Evolutionary conservation across 352 stramenopile species (phyloP), one percentile per base, ranked within the genome.

Genomic region (Phytophthora sansomeana): DNA sequence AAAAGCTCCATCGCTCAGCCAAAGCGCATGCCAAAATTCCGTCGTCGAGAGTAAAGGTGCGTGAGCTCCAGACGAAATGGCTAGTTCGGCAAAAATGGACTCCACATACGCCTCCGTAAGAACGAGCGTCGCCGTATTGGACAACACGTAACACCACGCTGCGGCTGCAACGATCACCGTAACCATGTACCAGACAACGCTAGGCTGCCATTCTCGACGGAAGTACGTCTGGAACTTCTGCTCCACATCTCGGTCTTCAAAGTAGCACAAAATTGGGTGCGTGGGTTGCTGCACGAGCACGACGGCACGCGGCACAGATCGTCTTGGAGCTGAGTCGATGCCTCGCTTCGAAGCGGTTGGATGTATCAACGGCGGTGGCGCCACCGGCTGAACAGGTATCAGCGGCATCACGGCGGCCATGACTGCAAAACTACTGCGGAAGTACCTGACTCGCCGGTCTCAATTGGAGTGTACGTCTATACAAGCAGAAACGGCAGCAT

Each of bases 171-270:
- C 29, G 16, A 87, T 17, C 9, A 74, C 51, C 14, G 55, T 24
- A 30, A 54, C 7, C 81, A 90, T 86, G 35, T 83, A 72, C 13
- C 71, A 7, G 19, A 63, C 42, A 14, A 83, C 33, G 7, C 53
- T 35, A 1, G 14, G 48, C 47, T 90, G 79, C 35, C 79, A 81
- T 54, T 87, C 67, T 4, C 74, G 65, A 1, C 73, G 75, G 39
- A 78, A 85, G 53, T 80, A 90, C 0, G 73, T 78, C 64, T 90
- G 81, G 67, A 89, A 90, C 49, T 85, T 78, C 46, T 76, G 75
- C 59, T 90, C 81, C 24, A 89, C 71, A 42, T 81, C 69, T 48
- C 63, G 67, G 42, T 90, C 78, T 48, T 83, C 21, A 39, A 90
- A 90, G 62, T 75, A 79, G 57, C 75, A 79, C 28, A 85, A 62